Evolutionary conservation across 2,329 filamentous ascomycete genomes (phyloP), one percentile per base, ranked within the genome.

Genomic region (Trichoderma asperellum): DNA sequence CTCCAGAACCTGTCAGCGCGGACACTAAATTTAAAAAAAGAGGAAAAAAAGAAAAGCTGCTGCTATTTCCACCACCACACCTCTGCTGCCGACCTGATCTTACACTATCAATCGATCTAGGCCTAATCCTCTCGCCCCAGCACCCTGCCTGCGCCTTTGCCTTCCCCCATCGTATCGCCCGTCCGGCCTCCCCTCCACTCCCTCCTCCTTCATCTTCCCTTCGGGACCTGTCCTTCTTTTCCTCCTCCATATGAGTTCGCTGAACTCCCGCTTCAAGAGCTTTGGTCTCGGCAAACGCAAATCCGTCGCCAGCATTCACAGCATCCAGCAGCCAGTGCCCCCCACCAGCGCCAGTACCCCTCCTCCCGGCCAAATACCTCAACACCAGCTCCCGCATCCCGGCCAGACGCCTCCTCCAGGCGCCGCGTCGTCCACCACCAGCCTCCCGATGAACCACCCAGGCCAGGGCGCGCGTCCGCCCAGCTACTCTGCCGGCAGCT

Each of bases 271-370:
- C 82, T 88, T 93, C 81, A 92, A 92, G 86, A 87, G 88, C 86
- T 87, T 93, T 84, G 90, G 91, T 83, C 91, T 92, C 85, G 91
- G 90, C 83, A 92, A 92, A 87, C 90, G 91, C 82, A 92, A 89
- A 85, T 91, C 90, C 77, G 85, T 85, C 76, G 85, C 86, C 79
- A 88, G 85, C 80, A 87, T 87, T 76, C 84, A 86, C 74, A 82
- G 81, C 77, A 40, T 60, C 64, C 82, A 85, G 77, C 82, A 85
- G 78, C 78, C 78, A 68, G 74, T 73, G 69, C 74, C 76, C 71
- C 74, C 78, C 70, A 74, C 73, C 73, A 76, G 73, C 70, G 73
- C 73, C 73, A 75, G 73, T 73, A 77, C 79, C 75, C 78, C 79
- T 76, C 77, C 78, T 71, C 76, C 79, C 71, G 81, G 77, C 79